Base-by-base conservation (phyloP, 306 rosid species). In the Quercus mongolica region DNA sequence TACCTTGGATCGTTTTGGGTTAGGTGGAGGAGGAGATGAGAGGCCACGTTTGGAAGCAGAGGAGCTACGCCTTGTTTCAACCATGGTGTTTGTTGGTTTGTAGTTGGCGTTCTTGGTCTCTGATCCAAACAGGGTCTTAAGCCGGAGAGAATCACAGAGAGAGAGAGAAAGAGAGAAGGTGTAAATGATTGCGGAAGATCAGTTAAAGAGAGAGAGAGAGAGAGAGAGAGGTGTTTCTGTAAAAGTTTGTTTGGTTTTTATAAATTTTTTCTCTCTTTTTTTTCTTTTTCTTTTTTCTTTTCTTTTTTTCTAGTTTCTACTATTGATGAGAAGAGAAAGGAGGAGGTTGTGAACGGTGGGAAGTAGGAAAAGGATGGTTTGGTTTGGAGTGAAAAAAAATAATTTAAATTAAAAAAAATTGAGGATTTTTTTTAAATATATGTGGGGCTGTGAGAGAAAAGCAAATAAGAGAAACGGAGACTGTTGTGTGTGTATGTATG, bases 51-150 rank as follows among this genome's bases (percentile, higher is more conserved):
- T 95, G 73, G 99, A 87, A 54, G 97, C 87, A 73, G 98, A 88
- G 20, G 89, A 88, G 83, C 98, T 93, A 69, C 96, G 89, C 69
- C 98, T 88, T 65, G 98, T 95, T 78, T 95, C 99, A 72, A 95
- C 99, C 99, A 95, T 95, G 90, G 75, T 85, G 74, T 26, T 20
- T 49, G 54, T 49, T 49, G 15, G 54, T 4, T 49, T 12, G 54
- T 49, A 49, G 65, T 17, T 30, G 69, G 51, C 21, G 56, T 51
- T 21, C 20, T 71, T 74, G 71, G 83, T 64, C 85, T 83, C 85
- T 83, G 89, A 87, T 85, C 89, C 89, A 82, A 83, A 69, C 77
- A 83, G 81, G 80, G 78, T 30, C 57, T 30, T 31, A 49, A 68
- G 78, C 23, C 74, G 55, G 69, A 83, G 51, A 81, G 78, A 78